These are phyloP conservation scores for Protomyces pachydermus DNA, from an alignment of 1,139 yeast genomes.

Conservation along the genomic window DNA sequence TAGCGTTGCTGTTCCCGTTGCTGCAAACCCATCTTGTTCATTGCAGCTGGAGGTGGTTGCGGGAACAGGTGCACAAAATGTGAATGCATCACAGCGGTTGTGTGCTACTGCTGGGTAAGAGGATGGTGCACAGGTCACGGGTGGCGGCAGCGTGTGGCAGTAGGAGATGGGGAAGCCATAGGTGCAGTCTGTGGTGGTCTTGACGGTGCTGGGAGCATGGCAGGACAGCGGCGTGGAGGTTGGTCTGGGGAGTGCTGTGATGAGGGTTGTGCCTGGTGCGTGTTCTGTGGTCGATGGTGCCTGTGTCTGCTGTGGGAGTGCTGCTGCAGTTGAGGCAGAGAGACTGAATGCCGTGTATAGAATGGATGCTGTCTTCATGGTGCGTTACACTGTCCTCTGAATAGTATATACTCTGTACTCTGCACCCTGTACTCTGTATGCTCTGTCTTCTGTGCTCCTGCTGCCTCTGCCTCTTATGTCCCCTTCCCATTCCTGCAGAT, in stretches of 20 bases:
- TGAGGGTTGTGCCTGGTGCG: neutral
- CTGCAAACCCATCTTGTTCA: neutral
- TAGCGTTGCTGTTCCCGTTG: constrained; percentile 3
- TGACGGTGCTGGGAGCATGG: neutral
- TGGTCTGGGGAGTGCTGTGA: neutral
- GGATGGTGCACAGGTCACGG: constrained; percentile 9
- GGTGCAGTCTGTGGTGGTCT: constrained; percentile 17
- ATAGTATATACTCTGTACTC: too few relatives aligned
- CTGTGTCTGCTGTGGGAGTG: neutral
- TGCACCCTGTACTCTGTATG: too few relatives aligned
- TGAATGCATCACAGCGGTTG: constrained; percentile 2
- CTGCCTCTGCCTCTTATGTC: too few relatives aligned
- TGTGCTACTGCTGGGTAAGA: constrained; percentile 1
- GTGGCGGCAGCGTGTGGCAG: constrained; percentile 5
- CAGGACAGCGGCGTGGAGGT: neutral
- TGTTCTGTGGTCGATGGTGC: neutral
- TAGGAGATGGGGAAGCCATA: constrained; percentile 9
- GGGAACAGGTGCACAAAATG: constrained; percentile 6
- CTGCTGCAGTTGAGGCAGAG: too few relatives aligned
- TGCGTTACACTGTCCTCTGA: too few relatives aligned
- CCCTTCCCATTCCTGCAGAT: too few relatives aligned
- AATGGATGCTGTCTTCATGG: too few relatives aligned
- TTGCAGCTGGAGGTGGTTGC: constrained; percentile 5
- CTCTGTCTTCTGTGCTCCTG: too few relatives aligned
- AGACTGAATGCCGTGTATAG: too few relatives aligned